phyloP scores from a whole-genome alignment of 495 filamentous ascomycete genomes.

The Neurospora hispaniola region DNA sequence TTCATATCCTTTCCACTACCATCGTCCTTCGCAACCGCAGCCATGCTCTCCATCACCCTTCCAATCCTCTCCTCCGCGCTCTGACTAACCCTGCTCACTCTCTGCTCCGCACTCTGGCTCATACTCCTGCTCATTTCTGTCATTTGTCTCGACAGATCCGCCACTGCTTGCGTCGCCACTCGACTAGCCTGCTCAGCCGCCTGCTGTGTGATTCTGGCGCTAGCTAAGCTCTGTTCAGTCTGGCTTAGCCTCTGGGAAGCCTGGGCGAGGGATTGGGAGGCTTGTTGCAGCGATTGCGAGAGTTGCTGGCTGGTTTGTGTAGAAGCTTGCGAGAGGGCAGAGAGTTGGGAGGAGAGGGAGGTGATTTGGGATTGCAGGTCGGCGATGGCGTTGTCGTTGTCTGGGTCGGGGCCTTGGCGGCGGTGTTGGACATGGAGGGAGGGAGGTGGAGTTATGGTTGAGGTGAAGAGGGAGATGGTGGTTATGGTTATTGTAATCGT shows the following conservation, averaged over 20 bases:
- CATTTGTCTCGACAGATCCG: background rate
- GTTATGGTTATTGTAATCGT: background rate
- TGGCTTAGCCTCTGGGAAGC: slow-evolving; percentile 17
- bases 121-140: background rate
- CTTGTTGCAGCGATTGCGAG: slow-evolving; percentile 26
- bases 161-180: slow-evolving; percentile 9
- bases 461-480: background rate
- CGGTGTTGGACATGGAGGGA: background rate
- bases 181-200: slow-evolving; percentile 11
- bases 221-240: slow-evolving; percentile 14
- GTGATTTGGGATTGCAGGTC: slow-evolving; percentile 29
- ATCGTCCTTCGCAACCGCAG: background rate
- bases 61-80: background rate
- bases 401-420: slow-evolving; percentile 20
- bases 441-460: background rate
- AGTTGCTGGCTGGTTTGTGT: slow-evolving; percentile 31
- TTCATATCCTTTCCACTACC: background rate
- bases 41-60: background rate
- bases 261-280: slow-evolving; percentile 22
- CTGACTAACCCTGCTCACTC: background rate
- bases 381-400: slow-evolving; percentile 24
- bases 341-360: slow-evolving; percentile 28
- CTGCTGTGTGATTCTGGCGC: slow-evolving; percentile 6
- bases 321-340: slow-evolving; percentile 23
- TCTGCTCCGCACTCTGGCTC: background rate